phyloP scores from a whole-genome alignment of 2,329 filamentous ascomycete species.

The Pseudonectria buxi region DNA sequence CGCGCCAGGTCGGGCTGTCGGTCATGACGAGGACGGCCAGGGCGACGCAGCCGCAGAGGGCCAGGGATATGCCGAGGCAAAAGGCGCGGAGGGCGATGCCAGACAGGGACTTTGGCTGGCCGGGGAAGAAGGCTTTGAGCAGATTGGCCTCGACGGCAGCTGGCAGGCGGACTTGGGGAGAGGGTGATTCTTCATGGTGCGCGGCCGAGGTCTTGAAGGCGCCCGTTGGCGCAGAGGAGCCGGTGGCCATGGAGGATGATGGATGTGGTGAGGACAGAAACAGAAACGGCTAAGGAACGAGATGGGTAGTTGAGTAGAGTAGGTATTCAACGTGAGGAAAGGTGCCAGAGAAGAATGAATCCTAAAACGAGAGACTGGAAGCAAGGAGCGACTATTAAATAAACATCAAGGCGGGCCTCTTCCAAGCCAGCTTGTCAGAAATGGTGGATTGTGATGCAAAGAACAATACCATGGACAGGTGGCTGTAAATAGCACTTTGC shows the following conservation, averaged over 20 bases:
- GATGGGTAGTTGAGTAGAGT: too few species aligned
- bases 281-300: too few species aligned
- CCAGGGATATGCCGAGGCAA: slow-evolving; percentile 41
- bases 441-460: slow-evolving; percentile 17
- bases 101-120: slow-evolving; percentile 49
- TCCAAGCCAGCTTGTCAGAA: too few species aligned
- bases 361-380: background rate
- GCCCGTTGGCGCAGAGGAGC: slow-evolving; percentile 1
- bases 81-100: slow-evolving; percentile 55
- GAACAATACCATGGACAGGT: slow-evolving; percentile 21
- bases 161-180: slow-evolving; percentile 10
- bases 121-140: slow-evolving; percentile 33
- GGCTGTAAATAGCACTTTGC: slow-evolving; percentile 4
- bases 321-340: too few species aligned
- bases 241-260: too few species aligned
- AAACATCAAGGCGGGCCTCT: too few species aligned
- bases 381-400: slow-evolving; percentile 1
- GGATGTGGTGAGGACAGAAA: too few species aligned
- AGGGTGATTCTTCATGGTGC: slow-evolving; percentile 10
- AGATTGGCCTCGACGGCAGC: slow-evolving; percentile 20
- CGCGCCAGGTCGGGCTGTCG: slow-evolving; percentile 49
- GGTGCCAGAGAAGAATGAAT: too few species aligned
- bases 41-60: slow-evolving; percentile 28
- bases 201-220: slow-evolving; percentile 13
- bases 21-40: slow-evolving; percentile 29